Evolutionary conservation across 2,329 filamentous ascomycete species (phyloP), one percentile per base, ranked within the genome.

Genomic region (Hyphodiscus sp.): DNA sequence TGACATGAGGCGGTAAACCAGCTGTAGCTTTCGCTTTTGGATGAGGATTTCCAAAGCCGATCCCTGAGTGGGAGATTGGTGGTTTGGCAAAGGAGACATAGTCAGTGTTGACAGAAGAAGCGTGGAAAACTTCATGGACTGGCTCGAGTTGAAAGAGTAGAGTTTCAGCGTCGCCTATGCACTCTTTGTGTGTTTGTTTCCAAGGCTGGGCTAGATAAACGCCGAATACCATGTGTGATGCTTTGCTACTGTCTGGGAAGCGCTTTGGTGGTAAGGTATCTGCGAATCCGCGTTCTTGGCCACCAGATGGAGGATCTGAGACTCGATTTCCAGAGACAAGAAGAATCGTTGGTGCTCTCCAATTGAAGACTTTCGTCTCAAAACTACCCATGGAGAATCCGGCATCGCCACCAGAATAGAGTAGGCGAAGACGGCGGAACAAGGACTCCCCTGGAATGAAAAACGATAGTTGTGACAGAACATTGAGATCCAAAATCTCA

Each of bases 361-460:
- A 91, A 66, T 90, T 87, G 70, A 90, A 87, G 2, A 89, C 83
- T 61, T 83, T 85, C 19, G 83, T 79, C 65, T 89, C 84, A 58
- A 90, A 89, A 52, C 83, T 85, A 20, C 86, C 85, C 81, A 90
- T 86, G 19, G 85, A 88, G 69, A 89, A 91, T 5, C 87, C 87
- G 13, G 85, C 81, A 23, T 82, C 79, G 46, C 79, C 82, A 5
- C 86, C 87, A 1, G 83, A 85, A 65, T 90, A 91, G 0, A 91
- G 73, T 1, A 82, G 76, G 1, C 85, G 79, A 2, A 90, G 73
- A 2, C 81, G 76, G 11, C 81, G 74, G 66, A 89, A 90, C 5
- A 91, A 74, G 1, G 78, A 76, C 4, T 74, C 74, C 7, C 83
- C 81, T 1, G 81, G 80, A 26, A 91, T 75, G 65, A 90, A 89